Percentiles rank a stretch among this genome's conserved stretches.
These are phyloP conservation scores for Pluteus cervinus DNA, from an alignment of 768 basidiomycete species.

Conservation along the genomic window DNA sequence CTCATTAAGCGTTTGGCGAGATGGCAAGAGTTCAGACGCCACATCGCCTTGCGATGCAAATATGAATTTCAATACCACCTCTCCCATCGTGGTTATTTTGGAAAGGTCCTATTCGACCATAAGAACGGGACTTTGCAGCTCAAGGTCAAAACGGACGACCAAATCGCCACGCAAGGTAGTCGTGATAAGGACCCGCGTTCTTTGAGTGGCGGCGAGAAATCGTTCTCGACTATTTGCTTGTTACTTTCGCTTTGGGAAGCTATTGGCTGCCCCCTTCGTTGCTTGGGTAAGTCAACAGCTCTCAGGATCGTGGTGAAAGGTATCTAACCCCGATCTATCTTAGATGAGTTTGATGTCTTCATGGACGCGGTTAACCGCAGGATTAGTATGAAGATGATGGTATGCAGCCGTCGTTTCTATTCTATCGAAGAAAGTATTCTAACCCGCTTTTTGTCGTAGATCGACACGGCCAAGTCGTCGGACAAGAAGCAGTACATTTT, in stretches of 20 bases:
- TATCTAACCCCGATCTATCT: background rate
- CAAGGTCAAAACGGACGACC: constrained; percentile 76
- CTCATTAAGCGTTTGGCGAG: constrained; percentile 57
- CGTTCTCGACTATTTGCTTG: constrained; percentile 92
- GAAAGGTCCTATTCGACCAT: constrained; percentile 87
- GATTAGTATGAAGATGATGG: constrained; percentile 95
- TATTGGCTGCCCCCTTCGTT: constrained; percentile 89
- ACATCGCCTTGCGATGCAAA: constrained; percentile 86
- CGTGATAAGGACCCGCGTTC: constrained; percentile 82
- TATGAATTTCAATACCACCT: constrained; percentile 79
- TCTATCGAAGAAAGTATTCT: background rate
- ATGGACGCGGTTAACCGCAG: constrained; percentile 92
- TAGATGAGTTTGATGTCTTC: constrained; percentile 98
- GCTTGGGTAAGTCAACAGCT: constrained; percentile 54
- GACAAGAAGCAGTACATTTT: constrained; percentile 91
- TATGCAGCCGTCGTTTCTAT: constrained; percentile 25
- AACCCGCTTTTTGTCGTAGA: constrained; percentile 34
- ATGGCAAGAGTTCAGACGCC: constrained; percentile 86
- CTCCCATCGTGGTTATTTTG: constrained; percentile 81
- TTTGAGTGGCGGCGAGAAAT: constrained; percentile 92
- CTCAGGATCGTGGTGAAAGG: background rate
- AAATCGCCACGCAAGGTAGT: constrained; percentile 50
- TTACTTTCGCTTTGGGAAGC: constrained; percentile 95
- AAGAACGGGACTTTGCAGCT: constrained; percentile 53
- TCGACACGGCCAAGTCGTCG: constrained; percentile 83